Percentiles rank a stretch among this genome's conserved stretches.
Conservation (phyloP, 345 rosid species). For the Ceriops tagal region DNA sequence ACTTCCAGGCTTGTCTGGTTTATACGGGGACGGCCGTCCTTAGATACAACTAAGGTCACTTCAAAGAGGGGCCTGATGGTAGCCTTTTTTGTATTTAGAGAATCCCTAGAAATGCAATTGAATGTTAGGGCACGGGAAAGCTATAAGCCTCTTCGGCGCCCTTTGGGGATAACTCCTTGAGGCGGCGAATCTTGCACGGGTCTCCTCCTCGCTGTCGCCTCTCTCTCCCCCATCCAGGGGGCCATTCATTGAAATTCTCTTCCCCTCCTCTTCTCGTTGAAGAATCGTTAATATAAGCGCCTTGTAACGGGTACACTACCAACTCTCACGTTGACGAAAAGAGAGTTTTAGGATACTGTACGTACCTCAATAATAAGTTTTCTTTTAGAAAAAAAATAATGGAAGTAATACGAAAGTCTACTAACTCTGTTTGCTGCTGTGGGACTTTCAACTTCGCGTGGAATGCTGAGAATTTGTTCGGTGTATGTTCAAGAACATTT, state of each 20-base stretch:
- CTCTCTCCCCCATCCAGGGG: background rate
- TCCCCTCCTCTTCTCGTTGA: background rate
- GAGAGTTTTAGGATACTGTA: too few species aligned
- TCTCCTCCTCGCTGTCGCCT: constrained; percentile 7
- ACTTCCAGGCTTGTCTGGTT: background rate
- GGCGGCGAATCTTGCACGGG: constrained; percentile 23
- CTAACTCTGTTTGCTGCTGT: too few species aligned
- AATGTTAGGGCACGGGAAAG: constrained; percentile 30
- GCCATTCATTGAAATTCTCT: background rate
- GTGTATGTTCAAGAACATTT: too few species aligned
- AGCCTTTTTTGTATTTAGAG: constrained; percentile 4
- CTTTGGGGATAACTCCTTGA: constrained; percentile 5
- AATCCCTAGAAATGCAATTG: background rate
- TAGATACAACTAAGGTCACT: background rate
- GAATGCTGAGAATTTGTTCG: too few species aligned
- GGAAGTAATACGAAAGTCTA: too few species aligned
- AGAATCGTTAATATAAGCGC: background rate
- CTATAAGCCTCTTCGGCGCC: background rate
- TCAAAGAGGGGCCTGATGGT: constrained; percentile 5
- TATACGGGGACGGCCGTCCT: background rate
- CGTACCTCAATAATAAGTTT: too few species aligned
- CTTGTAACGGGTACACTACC: too few species aligned
- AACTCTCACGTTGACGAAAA: too few species aligned
- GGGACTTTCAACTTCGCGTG: too few species aligned
- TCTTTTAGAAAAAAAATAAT: too few species aligned